Evolutionary conservation across 164 flowering plant species (phyloP).

Genomic region (grape (Vitis vinifera)): ASM3070453v1 NC_081809.1:2631001-2631500

Average conservation of each 20-base stretch:
- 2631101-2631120: conserved; percentile 6
- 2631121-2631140: conserved; percentile 26
- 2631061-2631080: no score
- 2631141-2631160: conserved; percentile 40
- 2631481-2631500: conserved; percentile 17
- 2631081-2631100: neutral
- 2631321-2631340: no score
- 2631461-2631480: conserved; percentile 39
- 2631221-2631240: conserved; percentile 33
- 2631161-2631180: conserved; percentile 28
- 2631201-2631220: conserved; percentile 24
- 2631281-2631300: conserved; percentile 19
- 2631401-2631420: neutral
- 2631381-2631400: no score
- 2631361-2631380: no score
- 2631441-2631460: conserved; percentile 30
- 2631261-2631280: conserved; percentile 12
- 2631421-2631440: conserved; percentile 32
- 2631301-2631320: no score
- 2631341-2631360: no score
- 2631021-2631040: no score
- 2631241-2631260: conserved; percentile 17
- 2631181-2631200: conserved; percentile 38
- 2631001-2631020: no score
- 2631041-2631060: no score